Evolutionary conservation across 495 filamentous ascomycete genomes (phyloP), one percentile per base, ranked within the genome.

Genomic region (Lindgomyces ingoldianus): DNA sequence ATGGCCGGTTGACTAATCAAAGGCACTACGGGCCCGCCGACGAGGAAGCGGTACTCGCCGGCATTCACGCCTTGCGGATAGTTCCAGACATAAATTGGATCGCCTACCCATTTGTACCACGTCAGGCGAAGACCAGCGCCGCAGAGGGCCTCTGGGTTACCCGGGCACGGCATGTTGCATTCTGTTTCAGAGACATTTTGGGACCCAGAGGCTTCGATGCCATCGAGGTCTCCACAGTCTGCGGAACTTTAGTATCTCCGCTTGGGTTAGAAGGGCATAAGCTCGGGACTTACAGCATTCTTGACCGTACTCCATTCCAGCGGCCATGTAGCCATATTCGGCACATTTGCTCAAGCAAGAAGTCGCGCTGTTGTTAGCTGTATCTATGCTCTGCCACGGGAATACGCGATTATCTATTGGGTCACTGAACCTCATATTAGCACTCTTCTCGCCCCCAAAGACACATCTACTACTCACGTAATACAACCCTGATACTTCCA

Each of bases 1-100:
- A 84, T 75, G 24, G 76, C 80, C 46, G 81, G 78, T 60, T 80
- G 78, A 8, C 84, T 82, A 69, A 87, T 83, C 52, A 88, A 77
- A 44, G 85, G 85, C n/a, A 86, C 78, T 57, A 82, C 80, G 49
- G 85, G 81, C 50, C 85, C 85, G 48, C 80, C 77, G 49, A 85
- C 78, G 18, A 89, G 77, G 65, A 85, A 79, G 52, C 81, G 70
- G 71, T 87, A 89, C 52, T 72, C 60, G 21, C 86, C 86, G 49
- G 84, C 83, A 18, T 71, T 75, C 54, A 74, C 75, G 25, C 83
- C 83, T 42, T 79, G 65, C 0, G 82, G 76, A 64, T 81, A 83
- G 46, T 77, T 67, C 79, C 83, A 87, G n/a, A 72, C 56, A 69
- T 85, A 81, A 29, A 85, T 73, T 1, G 81, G 77, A 8, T 72